Percentiles rank a stretch among this genome's conserved stretches.
phyloP scores from a whole-genome alignment of 2,329 filamentous ascomycete species.

The Exophiala spinifera region DNA sequence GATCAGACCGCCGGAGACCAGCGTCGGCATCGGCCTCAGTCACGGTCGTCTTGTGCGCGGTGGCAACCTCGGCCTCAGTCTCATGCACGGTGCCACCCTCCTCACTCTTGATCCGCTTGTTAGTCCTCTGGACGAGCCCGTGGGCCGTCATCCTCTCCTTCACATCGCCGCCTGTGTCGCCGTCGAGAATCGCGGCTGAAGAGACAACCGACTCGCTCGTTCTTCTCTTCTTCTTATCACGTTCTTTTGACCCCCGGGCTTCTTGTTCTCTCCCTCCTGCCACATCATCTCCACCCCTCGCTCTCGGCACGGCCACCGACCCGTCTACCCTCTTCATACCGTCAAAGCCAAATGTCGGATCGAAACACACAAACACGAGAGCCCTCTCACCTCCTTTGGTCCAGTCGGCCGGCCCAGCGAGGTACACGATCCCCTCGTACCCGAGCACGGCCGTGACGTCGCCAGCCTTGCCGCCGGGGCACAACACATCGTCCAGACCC shows the following conservation, averaged over 20 bases:
- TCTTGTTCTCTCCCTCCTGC: too few relatives aligned
- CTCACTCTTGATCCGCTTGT: too few relatives aligned
- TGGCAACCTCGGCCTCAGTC: too few relatives aligned
- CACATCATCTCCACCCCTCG: constrained; percentile 7
- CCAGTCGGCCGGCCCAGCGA: constrained; percentile 32
- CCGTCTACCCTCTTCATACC: constrained; percentile 26
- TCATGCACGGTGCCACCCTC: too few relatives aligned
- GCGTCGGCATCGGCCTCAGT: too few relatives aligned
- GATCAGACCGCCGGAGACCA: too few relatives aligned
- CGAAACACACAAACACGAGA: constrained; percentile 41
- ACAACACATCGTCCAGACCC: constrained; percentile 40
- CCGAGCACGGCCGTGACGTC: constrained; percentile 37
- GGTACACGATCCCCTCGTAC: constrained; percentile 42
- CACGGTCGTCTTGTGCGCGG: too few relatives aligned
- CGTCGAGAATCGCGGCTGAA: neutral
- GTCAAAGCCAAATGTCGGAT: constrained; percentile 36
- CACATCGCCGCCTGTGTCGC: too few relatives aligned
- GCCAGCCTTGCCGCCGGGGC: constrained; percentile 36
- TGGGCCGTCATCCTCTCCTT: too few relatives aligned
- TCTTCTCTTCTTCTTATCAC: neutral
- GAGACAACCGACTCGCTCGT: neutral
- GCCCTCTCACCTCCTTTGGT: constrained; percentile 30
- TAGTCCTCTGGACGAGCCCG: too few relatives aligned
- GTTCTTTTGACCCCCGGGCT: neutral
- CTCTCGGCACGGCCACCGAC: constrained; percentile 1